Base-by-base conservation (phyloP, 192 early-diverging fungal species). In the Paraglomus occultum region DNA sequence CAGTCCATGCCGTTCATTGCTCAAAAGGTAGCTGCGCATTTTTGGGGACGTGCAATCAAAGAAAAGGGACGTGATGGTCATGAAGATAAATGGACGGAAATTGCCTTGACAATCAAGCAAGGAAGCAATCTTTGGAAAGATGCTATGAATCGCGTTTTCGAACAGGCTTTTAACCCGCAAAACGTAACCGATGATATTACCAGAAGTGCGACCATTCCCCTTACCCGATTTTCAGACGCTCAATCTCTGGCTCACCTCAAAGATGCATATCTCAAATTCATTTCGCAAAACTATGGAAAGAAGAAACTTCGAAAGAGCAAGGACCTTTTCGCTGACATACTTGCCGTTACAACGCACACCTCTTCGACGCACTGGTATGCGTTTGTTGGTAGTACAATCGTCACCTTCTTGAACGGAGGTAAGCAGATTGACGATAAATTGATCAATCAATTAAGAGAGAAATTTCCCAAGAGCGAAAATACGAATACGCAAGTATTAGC, bases 311-410 rank as follows among this genome's bases (percentile, higher is more conserved):
- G 12, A 1, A 69, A 58, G 46, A 58, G 11, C 48, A 5, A 23
- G n/a, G 55, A 39, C 17, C 23, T 46, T 58, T 69, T 69, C 59
- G 8, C 12, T n/a, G 67, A 69, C 1, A 8, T 69, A 4, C 22
- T 69, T n/a, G 39, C 23, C 12, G 22, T 58, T 6, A 69, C 53
- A 1, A 69, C 43, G 23, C 54, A 18, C 20, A 38, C 39, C 15
- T 69, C 67, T 14, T 12, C 59, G n/a, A 58, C 67, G 49, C 67
- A 69, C 48, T 69, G 67, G 67, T 69, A 69, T 43, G 54, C 67
- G n/a, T 48, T 69, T 22, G 67, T 69, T 58, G 67, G 67, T 39
- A 58, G 54, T 38, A 31, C 54, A 23, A 23, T 69, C 11, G 40
- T 45, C 14, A 46, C 67, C 17, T 69, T 69, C 20, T 40, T 23